Conservation (phyloP, 2,329 filamentous ascomycete genomes). For the Trichothecium sympodiale region DNA sequence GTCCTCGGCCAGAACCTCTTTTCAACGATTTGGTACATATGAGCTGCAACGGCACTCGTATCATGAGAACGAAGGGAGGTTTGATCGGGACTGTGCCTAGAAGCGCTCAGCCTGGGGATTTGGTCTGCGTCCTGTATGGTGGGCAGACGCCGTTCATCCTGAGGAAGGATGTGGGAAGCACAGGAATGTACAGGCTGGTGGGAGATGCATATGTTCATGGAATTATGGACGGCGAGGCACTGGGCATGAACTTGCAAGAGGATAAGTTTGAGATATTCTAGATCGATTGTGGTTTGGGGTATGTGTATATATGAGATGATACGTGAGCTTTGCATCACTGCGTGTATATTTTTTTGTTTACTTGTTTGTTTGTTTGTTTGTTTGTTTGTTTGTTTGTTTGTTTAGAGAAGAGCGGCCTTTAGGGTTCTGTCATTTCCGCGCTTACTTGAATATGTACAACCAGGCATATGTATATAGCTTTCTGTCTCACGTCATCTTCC, state of each 20-base stretch:
- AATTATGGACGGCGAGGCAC: constrained; percentile 1
- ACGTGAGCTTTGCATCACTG: too few relatives aligned
- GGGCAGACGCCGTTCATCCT: constrained; percentile 9
- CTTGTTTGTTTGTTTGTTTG: too few relatives aligned
- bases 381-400: too few relatives aligned
- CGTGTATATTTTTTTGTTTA: too few relatives aligned
- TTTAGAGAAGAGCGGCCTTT: too few relatives aligned
- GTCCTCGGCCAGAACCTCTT: constrained; percentile 3
- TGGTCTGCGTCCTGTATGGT: constrained; percentile 6
- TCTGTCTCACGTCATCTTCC: too few relatives aligned
- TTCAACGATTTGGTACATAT: constrained; percentile 7
- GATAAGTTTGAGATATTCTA: too few relatives aligned
- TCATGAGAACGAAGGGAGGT: constrained; percentile 3
- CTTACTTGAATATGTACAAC: too few relatives aligned
- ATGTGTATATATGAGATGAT: too few relatives aligned
- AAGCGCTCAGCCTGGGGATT: constrained; percentile 4
- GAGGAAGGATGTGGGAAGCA: neutral
- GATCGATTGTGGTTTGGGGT: too few relatives aligned
- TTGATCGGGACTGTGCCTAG: constrained; percentile 6
- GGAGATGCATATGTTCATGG: constrained; percentile 1
- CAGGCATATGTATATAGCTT: too few relatives aligned
- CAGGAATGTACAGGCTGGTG: constrained; percentile 4
- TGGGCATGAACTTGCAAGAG: constrained; percentile 2
- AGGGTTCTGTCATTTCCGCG: too few relatives aligned
- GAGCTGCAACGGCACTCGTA: constrained; percentile 6